phyloP scores from a whole-genome alignment of 2,329 filamentous ascomycete genomes.

The Fusarium palustre region DNA sequence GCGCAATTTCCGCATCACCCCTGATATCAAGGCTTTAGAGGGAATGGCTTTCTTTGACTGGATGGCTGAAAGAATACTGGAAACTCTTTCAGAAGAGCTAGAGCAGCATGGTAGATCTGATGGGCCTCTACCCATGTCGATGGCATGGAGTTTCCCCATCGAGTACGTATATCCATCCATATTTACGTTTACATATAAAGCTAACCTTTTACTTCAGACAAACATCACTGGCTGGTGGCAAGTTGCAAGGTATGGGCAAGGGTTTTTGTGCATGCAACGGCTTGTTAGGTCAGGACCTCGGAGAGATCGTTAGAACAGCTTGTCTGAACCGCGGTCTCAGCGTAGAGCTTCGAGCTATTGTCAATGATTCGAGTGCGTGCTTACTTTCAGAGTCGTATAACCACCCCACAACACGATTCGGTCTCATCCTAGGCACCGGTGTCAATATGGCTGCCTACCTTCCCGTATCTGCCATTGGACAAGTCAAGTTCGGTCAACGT shows the following conservation, averaged over 20 bases:
- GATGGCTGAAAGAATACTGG: slow-evolving; percentile 71
- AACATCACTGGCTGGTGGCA: slow-evolving; percentile 70
- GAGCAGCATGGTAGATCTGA: slow-evolving; percentile 53
- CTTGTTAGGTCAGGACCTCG: slow-evolving; percentile 69
- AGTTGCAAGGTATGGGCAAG: slow-evolving; percentile 73
- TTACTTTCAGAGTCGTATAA: slow-evolving; percentile 73
- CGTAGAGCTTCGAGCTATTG: slow-evolving; percentile 69
- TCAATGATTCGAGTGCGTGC: slow-evolving; percentile 76
- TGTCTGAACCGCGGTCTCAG: slow-evolving; percentile 64
- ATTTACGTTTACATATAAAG: slow-evolving; percentile 3
- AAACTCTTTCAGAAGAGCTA: slow-evolving; percentile 63
- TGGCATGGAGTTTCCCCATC: slow-evolving; percentile 78
- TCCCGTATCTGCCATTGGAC: slow-evolving; percentile 67
- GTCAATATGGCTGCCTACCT: slow-evolving; percentile 75
- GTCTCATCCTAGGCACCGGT: slow-evolving; percentile 75
- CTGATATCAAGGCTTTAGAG: slow-evolving; percentile 65
- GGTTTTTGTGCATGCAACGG: slow-evolving; percentile 70
- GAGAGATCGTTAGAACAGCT: slow-evolving; percentile 66
- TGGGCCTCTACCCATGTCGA: slow-evolving; percentile 66
- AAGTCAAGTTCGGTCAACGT: slow-evolving; percentile 67
- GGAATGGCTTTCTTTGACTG: slow-evolving; percentile 74
- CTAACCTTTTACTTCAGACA: slow-evolving; percentile 60
- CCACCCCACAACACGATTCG: slow-evolving; percentile 69
- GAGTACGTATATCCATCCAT: slow-evolving; percentile 56
- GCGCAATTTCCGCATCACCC: slow-evolving; percentile 67